Base-by-base conservation (phyloP, 805 yeast species). In the Cyberlindnera maclurae region DNA sequence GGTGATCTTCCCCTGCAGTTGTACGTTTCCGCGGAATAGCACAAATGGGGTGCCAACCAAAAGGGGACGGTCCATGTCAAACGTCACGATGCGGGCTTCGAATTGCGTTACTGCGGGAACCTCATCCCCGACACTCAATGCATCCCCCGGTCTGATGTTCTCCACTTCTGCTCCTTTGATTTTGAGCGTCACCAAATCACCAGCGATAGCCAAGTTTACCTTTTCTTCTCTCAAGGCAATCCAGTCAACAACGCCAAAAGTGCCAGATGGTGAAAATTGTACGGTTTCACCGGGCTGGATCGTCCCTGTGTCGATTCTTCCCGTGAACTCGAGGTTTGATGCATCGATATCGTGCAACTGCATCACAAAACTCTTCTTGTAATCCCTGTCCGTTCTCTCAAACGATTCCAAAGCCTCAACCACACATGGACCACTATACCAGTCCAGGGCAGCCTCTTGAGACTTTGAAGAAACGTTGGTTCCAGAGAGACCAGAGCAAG, bases 121-220 rank as follows among this genome's bases (percentile, higher is more conserved):
- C 65, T 84, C 93, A 76, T 79, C 76, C 67, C 88, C 77, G 78
- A 82, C 88, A 75, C 93, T 88, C 69, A 84, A 73, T 55, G 85
- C 89, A 84, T 85, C 85, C 73, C 95, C 95, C 75, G 89, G 82
- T 70, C 87, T 81, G 62, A 84, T 79, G 62, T 85, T 93, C 77
- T 84, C 81, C 53, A 80, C 83, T 67, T 89, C 81, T 62, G 82
- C 88, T 71, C 81, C 79, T 86, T 85, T 85, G 68, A 84, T 84
- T 79, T 83, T 85, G 82, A 84, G 75, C 58, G 90, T 88, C 57
- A 81, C 88, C 64, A 80, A 81, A 82, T 84, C 94, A 79, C 94
- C 95, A 69, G 94, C 90, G 44, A 78, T 62, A 74, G 88, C 94
- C 67, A 80, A 77, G 50, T 65, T 68, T 63, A 80, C 73, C 67